Evolutionary conservation across 129 eudicot genomes (phyloP).

Genomic region (Artemisia tridentata): DNA sequence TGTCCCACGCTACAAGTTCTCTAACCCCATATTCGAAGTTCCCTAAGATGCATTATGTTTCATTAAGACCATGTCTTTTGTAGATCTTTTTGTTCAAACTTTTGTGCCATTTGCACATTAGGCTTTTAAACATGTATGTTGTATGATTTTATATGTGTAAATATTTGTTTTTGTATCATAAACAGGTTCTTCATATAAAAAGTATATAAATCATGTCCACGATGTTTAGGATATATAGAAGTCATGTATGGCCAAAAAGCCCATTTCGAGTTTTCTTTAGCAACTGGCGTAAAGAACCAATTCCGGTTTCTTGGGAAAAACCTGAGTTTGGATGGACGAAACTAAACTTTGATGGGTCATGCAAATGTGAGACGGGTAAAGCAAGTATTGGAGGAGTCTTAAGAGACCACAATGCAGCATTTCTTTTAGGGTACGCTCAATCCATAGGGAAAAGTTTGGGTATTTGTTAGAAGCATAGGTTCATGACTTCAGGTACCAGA

Average conservation of each 20-base stretch:
- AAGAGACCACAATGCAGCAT: slow-evolving; percentile 68
- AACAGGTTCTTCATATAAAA: too few species aligned
- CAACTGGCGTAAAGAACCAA: slow-evolving; percentile 48
- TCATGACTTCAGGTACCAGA: too few species aligned
- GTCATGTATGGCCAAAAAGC: slow-evolving; percentile 20
- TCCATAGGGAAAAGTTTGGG: slow-evolving; percentile 46
- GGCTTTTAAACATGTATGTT: slow-evolving; percentile 7
- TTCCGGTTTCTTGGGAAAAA: slow-evolving; percentile 62
- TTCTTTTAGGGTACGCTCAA: slow-evolving; percentile 81
- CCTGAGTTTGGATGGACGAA: slow-evolving; percentile 81
- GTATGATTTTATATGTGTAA: slow-evolving; percentile 3
- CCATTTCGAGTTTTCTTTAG: slow-evolving; percentile 34
- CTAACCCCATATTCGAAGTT: slow-evolving; percentile 17
- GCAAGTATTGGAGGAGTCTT: slow-evolving; percentile 86
- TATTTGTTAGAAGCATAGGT: too few species aligned
- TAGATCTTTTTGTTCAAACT: slow-evolving; percentile 1
- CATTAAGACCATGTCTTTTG: slow-evolving; percentile 5
- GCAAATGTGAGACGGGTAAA: slow-evolving; percentile 67
- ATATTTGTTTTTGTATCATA: too few species aligned
- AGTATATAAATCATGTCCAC: slow-evolving; percentile 26
- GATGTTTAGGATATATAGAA: slow-evolving; percentile 25
- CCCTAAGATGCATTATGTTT: slow-evolving; percentile 15
- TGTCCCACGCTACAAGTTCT: slow-evolving; percentile 30
- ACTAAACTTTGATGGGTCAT: slow-evolving; percentile 83
- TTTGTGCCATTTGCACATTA: slow-evolving; percentile 7